Conservation (phyloP, 2,329 filamentous ascomycete genomes). For the Neocucurbitaria cava region DNA sequence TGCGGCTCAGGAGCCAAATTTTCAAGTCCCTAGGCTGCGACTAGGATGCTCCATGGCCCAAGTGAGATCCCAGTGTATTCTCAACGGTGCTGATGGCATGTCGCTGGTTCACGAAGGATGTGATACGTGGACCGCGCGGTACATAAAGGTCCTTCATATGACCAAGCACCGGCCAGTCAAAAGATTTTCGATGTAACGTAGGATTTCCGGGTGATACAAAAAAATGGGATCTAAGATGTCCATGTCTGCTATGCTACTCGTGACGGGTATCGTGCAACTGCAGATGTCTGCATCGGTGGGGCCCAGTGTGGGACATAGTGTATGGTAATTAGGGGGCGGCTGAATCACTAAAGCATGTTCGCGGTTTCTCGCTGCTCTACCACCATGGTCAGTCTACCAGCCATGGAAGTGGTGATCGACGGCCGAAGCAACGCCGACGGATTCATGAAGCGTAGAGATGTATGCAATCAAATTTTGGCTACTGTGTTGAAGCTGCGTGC, state of each 20-base stretch:
- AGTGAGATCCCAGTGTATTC: background rate
- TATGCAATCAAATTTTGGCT: background rate
- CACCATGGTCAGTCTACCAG: slow-evolving; percentile 1
- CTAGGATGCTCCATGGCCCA: too few relatives aligned
- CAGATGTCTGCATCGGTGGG: slow-evolving; percentile 27
- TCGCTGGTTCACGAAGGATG: background rate
- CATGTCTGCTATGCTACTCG: slow-evolving; percentile 21
- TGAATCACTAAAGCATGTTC: slow-evolving; percentile 13
- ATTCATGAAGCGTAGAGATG: too few relatives aligned
- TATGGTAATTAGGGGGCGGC: slow-evolving; percentile 30
- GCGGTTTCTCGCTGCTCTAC: slow-evolving; percentile 23
- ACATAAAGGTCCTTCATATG: background rate
- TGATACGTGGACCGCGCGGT: too few relatives aligned
- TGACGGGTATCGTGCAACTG: slow-evolving; percentile 21
- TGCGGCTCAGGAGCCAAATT: background rate
- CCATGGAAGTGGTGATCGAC: too few relatives aligned
- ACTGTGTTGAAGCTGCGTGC: too few relatives aligned
- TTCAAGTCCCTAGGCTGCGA: background rate
- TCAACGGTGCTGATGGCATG: background rate
- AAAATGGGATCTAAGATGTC: slow-evolving; percentile 14
- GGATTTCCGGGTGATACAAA: slow-evolving; percentile 7
- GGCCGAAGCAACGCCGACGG: too few relatives aligned
- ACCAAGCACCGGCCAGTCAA: slow-evolving; percentile 1
- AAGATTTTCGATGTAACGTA: slow-evolving; percentile 9
- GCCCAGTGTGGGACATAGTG: slow-evolving; percentile 15